phyloP scores from a whole-genome alignment of 805 yeast species.

The Zygosaccharomyces siamensis region DNA sequence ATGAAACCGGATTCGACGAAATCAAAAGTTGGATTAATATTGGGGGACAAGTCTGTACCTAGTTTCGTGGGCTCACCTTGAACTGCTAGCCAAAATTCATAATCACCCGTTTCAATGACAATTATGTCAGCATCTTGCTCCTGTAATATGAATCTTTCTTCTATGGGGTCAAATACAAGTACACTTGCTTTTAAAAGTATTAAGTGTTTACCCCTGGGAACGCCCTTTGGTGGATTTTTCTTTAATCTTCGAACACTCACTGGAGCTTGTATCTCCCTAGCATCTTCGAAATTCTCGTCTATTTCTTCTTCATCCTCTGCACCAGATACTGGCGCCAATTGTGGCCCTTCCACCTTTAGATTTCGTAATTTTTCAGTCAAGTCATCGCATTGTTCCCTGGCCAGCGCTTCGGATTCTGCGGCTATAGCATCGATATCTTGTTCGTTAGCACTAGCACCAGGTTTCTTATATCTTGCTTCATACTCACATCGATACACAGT shows the following conservation, averaged over 20 bases:
- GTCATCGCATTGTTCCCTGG: slow-evolving; percentile 20
- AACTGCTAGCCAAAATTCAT: slow-evolving; percentile 51
- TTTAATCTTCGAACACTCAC: not conserved
- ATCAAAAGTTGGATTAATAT: slow-evolving; percentile 64
- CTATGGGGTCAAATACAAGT: slow-evolving; percentile 52
- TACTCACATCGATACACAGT: slow-evolving; percentile 64
- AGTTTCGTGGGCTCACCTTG: slow-evolving; percentile 31
- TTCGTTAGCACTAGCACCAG: slow-evolving; percentile 43
- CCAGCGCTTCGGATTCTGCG: slow-evolving; percentile 16
- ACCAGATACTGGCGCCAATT: slow-evolving; percentile 2
- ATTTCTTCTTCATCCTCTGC: slow-evolving; percentile 8
- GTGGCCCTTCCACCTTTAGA: slow-evolving; percentile 28
- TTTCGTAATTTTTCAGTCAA: slow-evolving; percentile 25
- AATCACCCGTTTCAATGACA: slow-evolving; percentile 45
- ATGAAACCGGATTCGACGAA: slow-evolving; percentile 49
- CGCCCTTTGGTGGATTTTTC: slow-evolving; percentile 12
- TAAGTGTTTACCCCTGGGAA: slow-evolving; percentile 12
- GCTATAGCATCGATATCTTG: slow-evolving; percentile 57
- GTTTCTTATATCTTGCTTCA: slow-evolving; percentile 63
- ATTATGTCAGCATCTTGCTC: slow-evolving; percentile 33
- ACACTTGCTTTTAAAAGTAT: slow-evolving; percentile 37
- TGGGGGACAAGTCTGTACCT: slow-evolving; percentile 42
- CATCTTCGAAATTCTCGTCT: slow-evolving; percentile 22
- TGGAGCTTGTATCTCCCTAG: slow-evolving; percentile 14
- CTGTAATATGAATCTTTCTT: slow-evolving; percentile 45